Conservation (phyloP, 2,329 filamentous ascomycete species). For the Botrytis tulipae region DNA sequence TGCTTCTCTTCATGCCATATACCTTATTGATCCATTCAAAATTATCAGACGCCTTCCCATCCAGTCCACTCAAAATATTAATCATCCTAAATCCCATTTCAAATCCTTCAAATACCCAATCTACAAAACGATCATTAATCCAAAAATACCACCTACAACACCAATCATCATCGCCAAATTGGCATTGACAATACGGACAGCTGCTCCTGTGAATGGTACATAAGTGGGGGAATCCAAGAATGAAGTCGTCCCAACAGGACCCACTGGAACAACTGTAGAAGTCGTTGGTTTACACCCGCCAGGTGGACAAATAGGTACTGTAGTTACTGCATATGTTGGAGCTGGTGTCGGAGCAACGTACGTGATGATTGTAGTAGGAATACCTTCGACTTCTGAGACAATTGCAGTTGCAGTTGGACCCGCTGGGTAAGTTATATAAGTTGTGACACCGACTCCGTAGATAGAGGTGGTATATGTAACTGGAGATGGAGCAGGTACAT, state of each 20-base stretch:
- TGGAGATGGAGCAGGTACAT: conserved; percentile 13
- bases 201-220: conserved; percentile 13
- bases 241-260: conserved; percentile 11
- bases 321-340: background rate
- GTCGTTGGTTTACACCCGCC: conserved; percentile 1
- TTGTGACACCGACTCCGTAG: background rate
- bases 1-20: background rate
- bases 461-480: background rate
- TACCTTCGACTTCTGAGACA: background rate
- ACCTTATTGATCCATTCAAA: background rate
- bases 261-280: background rate
- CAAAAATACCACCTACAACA: background rate
- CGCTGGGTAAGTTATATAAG: conserved; percentile 10
- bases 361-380: conserved; percentile 7
- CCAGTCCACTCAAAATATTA: background rate
- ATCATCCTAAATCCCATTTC: background rate
- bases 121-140: conserved; percentile 10
- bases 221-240: conserved; percentile 15
- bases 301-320: background rate
- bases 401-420: conserved; percentile 3
- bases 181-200: background rate
- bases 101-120: background rate
- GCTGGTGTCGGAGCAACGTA: background rate
- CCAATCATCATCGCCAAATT: background rate
- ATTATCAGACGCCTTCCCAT: background rate